Base-by-base conservation (phyloP, 2,329 filamentous ascomycete genomes). In the Diaporthe sp. region DNA sequence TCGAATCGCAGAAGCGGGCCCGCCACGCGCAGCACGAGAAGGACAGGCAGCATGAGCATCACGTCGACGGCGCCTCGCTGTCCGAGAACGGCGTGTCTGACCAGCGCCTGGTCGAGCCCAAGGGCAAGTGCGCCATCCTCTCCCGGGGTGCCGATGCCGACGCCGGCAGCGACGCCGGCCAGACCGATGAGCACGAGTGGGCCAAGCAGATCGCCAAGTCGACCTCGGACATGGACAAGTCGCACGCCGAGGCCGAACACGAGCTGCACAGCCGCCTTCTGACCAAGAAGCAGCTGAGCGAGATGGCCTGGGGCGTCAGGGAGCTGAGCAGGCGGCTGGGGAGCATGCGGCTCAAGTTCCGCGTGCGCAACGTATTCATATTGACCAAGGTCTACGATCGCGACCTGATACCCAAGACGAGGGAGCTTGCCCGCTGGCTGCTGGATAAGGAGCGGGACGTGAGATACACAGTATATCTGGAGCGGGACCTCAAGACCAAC, bases 291-390 rank as follows among this genome's bases (percentile, higher is more conserved):
- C 95, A 99, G 83, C 88, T 99, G 55, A 95, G 94, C 19, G 97
- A 98, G 79, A 98, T 99, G 96, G 96, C 96, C 0, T 96, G 96
- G 91, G 96, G 96, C 35, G 97, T 98, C 73, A 89, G 97, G 63
- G 95, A 98, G 83, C 86, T 99, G 74, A 96, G 94, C 39, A 94
- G 97, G 80, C 93, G 94, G 75, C 85, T 98, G 74, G 94, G 94
- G 69, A 95, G 92, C 82, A 92, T 98, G 81, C 91, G 93, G 73
- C 87, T 99, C 76, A 94, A 93, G 81, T 91, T 98, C 77, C 92
- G 93, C 70, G 94, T 97, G 77, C 91, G 91, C 81, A 93, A 91
- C 72, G 92, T 99, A 39, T 97, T 98, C 80, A 85, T 99, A 42
- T 86, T 99, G 65, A 97, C 95, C 55, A 99, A 99, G 83, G 93